A percentile compares a stretch with the other conserved stretches of the same genome.
Conservation (phyloP, 2,329 filamentous ascomycete genomes). For the Bipolaris cookei region DNA sequence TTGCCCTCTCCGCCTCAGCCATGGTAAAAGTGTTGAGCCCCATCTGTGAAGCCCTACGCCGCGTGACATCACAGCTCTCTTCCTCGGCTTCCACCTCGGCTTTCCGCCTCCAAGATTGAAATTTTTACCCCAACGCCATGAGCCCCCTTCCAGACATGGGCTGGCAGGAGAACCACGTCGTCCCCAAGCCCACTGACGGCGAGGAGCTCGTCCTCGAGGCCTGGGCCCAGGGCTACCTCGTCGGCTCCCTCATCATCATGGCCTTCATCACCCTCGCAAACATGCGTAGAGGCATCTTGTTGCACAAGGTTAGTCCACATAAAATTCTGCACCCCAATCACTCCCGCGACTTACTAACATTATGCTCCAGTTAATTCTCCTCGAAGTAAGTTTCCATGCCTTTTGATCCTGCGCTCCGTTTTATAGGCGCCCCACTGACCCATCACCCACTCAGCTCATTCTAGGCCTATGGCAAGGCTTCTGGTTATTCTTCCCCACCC, state of each 20-base stretch:
- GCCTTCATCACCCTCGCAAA: slow-evolving; percentile 56
- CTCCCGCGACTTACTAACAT: slow-evolving; percentile 20
- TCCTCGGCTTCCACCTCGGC: slow-evolving; percentile 25
- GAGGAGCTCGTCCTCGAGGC: slow-evolving; percentile 48
- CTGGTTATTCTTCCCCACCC: slow-evolving; percentile 64
- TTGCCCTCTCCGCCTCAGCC: slow-evolving; percentile 18
- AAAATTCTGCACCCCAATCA: no score
- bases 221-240: slow-evolving; percentile 51
- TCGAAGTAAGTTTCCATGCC: slow-evolving; percentile 36
- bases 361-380: slow-evolving; percentile 51
- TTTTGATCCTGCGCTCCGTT: background rate
- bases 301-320: slow-evolving; percentile 52
- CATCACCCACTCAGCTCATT: slow-evolving; percentile 53
- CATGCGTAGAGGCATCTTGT: slow-evolving; percentile 55
- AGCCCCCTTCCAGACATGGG: slow-evolving; percentile 22
- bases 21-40: slow-evolving; percentile 27
- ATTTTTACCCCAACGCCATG: slow-evolving; percentile 27
- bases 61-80: slow-evolving; percentile 33
- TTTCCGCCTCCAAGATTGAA: slow-evolving; percentile 17
- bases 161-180: slow-evolving; percentile 25
- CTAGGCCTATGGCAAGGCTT: slow-evolving; percentile 64
- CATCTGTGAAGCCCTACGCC: slow-evolving; percentile 19
- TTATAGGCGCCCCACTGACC: slow-evolving; percentile 1
- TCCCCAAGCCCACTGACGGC: slow-evolving; percentile 41
- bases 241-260: slow-evolving; percentile 56